Evolutionary conservation across 495 filamentous ascomycete genomes (phyloP), one percentile per base, ranked within the genome.

Genomic region (Talaromyces wortmannii): DNA sequence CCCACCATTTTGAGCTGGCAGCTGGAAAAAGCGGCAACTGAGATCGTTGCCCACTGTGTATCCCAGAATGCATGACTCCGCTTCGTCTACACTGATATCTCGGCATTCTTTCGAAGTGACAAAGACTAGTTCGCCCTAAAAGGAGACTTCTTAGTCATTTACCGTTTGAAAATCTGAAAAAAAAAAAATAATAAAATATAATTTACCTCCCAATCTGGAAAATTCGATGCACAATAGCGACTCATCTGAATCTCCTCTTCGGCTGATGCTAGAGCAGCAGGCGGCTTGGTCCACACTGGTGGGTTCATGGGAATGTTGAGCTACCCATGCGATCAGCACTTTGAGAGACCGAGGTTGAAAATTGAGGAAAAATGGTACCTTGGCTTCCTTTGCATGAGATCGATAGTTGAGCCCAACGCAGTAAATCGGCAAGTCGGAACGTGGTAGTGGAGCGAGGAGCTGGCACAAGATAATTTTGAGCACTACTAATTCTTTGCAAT

Each of bases 41-140:
- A 78, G 56, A 57, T 78, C 75, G 63, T 77, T 77, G 55, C 74
- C 74, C 42, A 67, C 57, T 0, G 75, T 76, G 59, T 78, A 78
- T 47, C 71, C 75, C 10, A 76, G 64, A 54, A 78, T 68, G 60
- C 73, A 72, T 40, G 54, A 53, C 2, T 51, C 46, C 11, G 67
- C 69, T 50, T 71, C 51, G 16, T 65, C 60, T 6, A 59, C 58
- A 2, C 58, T 55, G 17, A 75, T 49, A 55, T 76, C 62, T 44
- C 68, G 68, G 47, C 60, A 62, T 52, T 71, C 65, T 51, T 60
- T 55, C 10, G 65, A 63, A 16, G 67, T 72, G 12, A 78, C 64
- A 50, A 78, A 62, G 51, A 63, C 59, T 4, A 71, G 57, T 54
- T 70, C 66, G n/a, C 60, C 66, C 66, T 68, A 45, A 29, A 52